Evolutionary conservation across 1,284 basidiomycete genomes (phyloP), one percentile per base, ranked within the genome.

Genomic region (Cutaneotrichosporon sp.): DNA sequence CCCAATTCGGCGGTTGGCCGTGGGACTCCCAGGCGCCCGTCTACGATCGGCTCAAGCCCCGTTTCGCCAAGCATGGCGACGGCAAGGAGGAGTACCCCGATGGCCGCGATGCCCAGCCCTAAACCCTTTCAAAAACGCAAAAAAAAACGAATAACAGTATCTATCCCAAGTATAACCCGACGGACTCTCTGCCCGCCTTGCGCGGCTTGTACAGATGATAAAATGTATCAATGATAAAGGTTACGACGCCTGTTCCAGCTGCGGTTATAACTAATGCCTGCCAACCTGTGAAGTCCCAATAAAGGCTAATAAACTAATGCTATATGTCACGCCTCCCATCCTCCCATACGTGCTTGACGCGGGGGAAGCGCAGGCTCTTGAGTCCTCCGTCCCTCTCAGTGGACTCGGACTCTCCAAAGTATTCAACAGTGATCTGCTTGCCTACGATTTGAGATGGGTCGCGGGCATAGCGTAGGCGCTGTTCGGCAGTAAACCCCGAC

Each of bases 401-500:
- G 7, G 62, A 56, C 13, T 61, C 58, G 14, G 64, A 66, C 56
- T 75, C 73, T 9, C 56, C 62, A 55, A 75, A 75, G 52, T 70
- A 74, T 52, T 73, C 67, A 12, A 74, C 70, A 4, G 73, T 75
- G 22, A 75, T 65, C 49, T 65, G 54, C 50, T 67, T 73, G 4
- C 73, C 73, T 17, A 72, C 67, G 23, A 73, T 72, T n/a, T 54
- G 44, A 8, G 50, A 46, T 1, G 70, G 71, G 22, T 69, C 41
- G 39, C 58, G 42, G 7, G 67, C 71, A 43, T 64, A 75, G 26
- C 56, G 37, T 18, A 75, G 45, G 37, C 73, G 50, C 51, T 73
- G 67, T 20, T 68, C 66, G 4, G 66, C 61, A 1, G 65, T 68
- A 49, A 73, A 68, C 7, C 73, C 72, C 18, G 64, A 70, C 0